Evolutionary conservation across 495 filamentous ascomycete genomes (phyloP).

Genomic region (Immersiella caudata): DNA sequence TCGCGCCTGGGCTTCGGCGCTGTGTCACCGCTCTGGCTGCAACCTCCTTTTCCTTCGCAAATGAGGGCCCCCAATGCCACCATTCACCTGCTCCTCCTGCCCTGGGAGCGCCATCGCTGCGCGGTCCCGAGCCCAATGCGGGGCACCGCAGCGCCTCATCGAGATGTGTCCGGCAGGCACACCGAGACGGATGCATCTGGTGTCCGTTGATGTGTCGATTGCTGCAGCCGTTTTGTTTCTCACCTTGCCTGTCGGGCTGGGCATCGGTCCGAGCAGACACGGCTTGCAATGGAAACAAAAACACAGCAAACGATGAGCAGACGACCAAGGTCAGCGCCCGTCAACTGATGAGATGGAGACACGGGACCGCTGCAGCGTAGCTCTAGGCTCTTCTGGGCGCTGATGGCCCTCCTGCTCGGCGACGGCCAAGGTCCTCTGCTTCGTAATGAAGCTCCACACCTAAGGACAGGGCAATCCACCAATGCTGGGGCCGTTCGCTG

Average conservation of each 20-base stretch:
- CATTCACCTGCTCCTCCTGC: neutral
- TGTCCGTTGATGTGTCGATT: neutral
- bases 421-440: slow-evolving; percentile 6
- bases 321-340: neutral
- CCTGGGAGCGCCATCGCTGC: neutral
- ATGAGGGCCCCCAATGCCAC: neutral
- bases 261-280: neutral
- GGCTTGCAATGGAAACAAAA: neutral
- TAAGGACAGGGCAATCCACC: slow-evolving; percentile 26
- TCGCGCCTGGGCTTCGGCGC: slow-evolving; percentile 12
- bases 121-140: neutral
- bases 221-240: neutral
- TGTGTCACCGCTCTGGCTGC: neutral
- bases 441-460: slow-evolving; percentile 36
- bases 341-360: neutral
- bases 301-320: neutral
- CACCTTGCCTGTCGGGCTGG: neutral
- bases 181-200: neutral
- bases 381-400: neutral
- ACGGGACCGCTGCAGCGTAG: neutral
- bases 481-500: neutral
- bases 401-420: slow-evolving; percentile 16
- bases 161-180: neutral
- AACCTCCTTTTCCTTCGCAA: slow-evolving; percentile 12
- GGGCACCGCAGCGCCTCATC: neutral